Evolutionary conservation across 2,329 filamentous ascomycete genomes (phyloP), one percentile per base, ranked within the genome.

Genomic region (Diplocarpon mali): DNA sequence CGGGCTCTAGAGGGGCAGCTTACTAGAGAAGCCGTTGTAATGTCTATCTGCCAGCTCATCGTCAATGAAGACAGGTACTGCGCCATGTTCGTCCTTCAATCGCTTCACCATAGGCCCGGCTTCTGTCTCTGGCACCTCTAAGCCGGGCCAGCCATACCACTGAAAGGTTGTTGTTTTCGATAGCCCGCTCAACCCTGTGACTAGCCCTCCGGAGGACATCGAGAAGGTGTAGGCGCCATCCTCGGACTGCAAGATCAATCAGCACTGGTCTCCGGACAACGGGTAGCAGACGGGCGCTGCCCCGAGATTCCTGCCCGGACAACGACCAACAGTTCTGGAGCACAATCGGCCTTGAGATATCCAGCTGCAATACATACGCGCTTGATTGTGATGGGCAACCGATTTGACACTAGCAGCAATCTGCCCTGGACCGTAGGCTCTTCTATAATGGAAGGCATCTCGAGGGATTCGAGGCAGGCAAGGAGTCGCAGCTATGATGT

Each of bases 1-100:
- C 14, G 28, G 11, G 13, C 10, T n/a, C 3, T 41, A 4, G 17
- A 12, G 27, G 32, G n/a, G 12, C 41, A 13, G 62, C 83, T 64
- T 69, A 94, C 87, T 96, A 31, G 89, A 90, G 65, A 96, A 96
- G 38, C 92, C 92, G 62, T 98, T 98, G 72, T 98, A 96, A 67
- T 96, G 92, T 51, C 82, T 78, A 64, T 96, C 92, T 41, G 89
- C 89, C 49, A 96, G 75, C 55, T 96, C 88, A 58, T 95, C 87
- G 49, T 89, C 84, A 60, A 96, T 80, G 63, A 95, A 95, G 44
- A 98, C 84, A 1, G 92, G 90, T 34, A 94, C 78, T 7, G 90
- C 89, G 56, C 83, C 81, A 65, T 94, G 89, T 59, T 95, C 84
- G 16, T 92, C 80, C 67, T 86, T 85, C 60, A 96, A 70, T 52